Evolutionary conservation across 352 stramenopile genomes (phyloP).

Genomic region (Globisporangium nodosum): DNA sequence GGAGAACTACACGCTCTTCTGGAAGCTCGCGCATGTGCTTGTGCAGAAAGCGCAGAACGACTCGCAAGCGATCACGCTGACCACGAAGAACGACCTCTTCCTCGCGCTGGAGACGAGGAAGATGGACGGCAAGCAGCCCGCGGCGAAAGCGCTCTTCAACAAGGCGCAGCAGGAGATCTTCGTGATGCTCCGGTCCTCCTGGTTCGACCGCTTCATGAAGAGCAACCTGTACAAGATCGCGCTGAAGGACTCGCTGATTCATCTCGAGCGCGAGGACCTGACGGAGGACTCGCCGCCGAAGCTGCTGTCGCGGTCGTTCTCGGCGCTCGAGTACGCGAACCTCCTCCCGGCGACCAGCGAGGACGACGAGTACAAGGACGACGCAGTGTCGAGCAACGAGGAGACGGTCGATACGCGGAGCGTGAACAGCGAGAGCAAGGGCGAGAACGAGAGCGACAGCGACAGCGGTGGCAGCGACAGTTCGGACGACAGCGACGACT

Average conservation of each 20-base stretch:
- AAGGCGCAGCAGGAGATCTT: constrained; percentile 81
- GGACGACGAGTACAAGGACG: constrained; percentile 9
- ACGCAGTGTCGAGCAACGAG: constrained; percentile 6
- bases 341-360: constrained; percentile 9
- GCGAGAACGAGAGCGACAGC: constrained; percentile 18
- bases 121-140: constrained; percentile 47
- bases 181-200: constrained; percentile 69
- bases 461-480: constrained; percentile 32
- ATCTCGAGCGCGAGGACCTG: constrained; percentile 47
- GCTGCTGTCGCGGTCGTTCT: constrained; percentile 56
- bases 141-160: constrained; percentile 41
- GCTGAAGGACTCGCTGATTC: constrained; percentile 65
- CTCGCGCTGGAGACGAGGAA: constrained; percentile 32
- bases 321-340: constrained; percentile 24
- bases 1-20: constrained; percentile 50
- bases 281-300: constrained; percentile 69
- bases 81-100: constrained; percentile 67
- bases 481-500: constrained; percentile 39
- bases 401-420: constrained; percentile 8
- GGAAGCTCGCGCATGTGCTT: constrained; percentile 56
- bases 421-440: constrained; percentile 12
- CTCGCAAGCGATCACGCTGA: constrained; percentile 70
- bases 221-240: constrained; percentile 80
- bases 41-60: constrained; percentile 72
- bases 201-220: constrained; percentile 82